Evolutionary conservation across 768 basidiomycete genomes (phyloP).

Genomic region (Tricholoma flavovirens): DNA sequence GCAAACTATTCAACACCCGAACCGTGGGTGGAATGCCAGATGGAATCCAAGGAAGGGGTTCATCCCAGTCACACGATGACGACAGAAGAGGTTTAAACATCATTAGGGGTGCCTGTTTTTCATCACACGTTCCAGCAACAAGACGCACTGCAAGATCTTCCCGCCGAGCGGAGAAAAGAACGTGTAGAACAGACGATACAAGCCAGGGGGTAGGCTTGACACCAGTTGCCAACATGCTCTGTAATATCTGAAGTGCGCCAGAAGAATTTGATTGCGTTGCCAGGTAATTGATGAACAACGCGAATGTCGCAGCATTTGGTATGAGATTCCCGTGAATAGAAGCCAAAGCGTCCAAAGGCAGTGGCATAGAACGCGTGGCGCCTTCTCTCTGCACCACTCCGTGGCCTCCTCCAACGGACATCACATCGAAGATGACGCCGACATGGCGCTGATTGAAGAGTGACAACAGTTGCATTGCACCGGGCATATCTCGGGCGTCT

Average conservation of each 20-base stretch:
- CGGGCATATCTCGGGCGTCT: slow-evolving; percentile 45
- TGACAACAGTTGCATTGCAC: slow-evolving; percentile 42
- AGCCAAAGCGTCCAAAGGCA: slow-evolving; percentile 7
- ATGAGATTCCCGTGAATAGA: slow-evolving; percentile 15
- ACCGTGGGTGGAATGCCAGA: slow-evolving; percentile 31
- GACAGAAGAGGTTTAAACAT: slow-evolving; percentile 22
- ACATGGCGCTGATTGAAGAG: slow-evolving; percentile 34
- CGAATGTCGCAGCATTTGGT: slow-evolving; percentile 58
- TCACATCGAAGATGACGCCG: slow-evolving; percentile 18
- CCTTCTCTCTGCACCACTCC: neutral
- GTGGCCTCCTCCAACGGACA: slow-evolving; percentile 2
- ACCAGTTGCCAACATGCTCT: slow-evolving; percentile 38
- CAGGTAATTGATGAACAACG: slow-evolving; percentile 55
- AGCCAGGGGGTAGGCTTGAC: slow-evolving; percentile 41
- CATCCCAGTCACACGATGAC: slow-evolving; percentile 6
- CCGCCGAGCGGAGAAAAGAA: slow-evolving; percentile 43
- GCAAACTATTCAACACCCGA: slow-evolving; percentile 56
- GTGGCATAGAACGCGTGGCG: neutral
- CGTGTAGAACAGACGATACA: slow-evolving; percentile 50
- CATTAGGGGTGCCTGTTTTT: slow-evolving; percentile 20
- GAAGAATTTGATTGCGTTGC: slow-evolving; percentile 38
- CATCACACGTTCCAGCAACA: slow-evolving; percentile 40
- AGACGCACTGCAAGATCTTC: slow-evolving; percentile 47
- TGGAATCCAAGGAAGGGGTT: slow-evolving; percentile 24
- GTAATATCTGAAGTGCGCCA: slow-evolving; percentile 40